These are phyloP conservation scores for Neurospora sublineolata DNA, from an alignment of 495 filamentous ascomycete genomes.

Conservation along the genomic window DNA sequence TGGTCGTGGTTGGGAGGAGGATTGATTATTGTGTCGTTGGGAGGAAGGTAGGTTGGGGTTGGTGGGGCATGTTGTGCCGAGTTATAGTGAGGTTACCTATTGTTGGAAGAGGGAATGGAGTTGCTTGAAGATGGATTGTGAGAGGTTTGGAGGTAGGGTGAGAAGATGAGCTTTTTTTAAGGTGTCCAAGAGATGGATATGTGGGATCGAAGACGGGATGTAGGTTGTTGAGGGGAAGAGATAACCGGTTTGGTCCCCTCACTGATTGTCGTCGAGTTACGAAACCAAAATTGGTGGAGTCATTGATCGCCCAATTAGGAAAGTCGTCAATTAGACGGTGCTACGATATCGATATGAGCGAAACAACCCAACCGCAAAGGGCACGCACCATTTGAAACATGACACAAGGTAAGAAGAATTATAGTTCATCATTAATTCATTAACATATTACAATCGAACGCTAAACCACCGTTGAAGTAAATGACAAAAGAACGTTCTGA, in stretches of 20 bases:
- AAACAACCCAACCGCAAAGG: neutral
- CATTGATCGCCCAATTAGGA: neutral
- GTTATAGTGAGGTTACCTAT: neutral
- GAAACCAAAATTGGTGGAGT: neutral
- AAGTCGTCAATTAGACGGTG: neutral
- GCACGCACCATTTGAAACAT: neutral
- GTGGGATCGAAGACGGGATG: neutral
- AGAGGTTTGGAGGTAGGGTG: neutral
- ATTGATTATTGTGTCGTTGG: neutral
- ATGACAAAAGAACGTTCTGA: neutral
- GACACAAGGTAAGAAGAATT: neutral
- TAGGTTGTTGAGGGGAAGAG: neutral
- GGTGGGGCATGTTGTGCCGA: neutral
- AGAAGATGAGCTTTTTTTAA: neutral
- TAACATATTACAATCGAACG: neutral
- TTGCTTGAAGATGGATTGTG: neutral
- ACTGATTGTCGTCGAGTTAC: neutral
- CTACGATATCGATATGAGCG: neutral
- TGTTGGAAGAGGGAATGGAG: neutral
- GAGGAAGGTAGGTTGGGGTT: neutral
- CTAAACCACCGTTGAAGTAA: neutral
- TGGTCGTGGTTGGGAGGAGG: neutral
- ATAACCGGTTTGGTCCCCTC: neutral
- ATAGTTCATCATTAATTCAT: neutral
- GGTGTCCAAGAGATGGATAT: neutral